Base-by-base conservation (phyloP, 441 rosid genomes). In the Euphorbia celastroides region DNA sequence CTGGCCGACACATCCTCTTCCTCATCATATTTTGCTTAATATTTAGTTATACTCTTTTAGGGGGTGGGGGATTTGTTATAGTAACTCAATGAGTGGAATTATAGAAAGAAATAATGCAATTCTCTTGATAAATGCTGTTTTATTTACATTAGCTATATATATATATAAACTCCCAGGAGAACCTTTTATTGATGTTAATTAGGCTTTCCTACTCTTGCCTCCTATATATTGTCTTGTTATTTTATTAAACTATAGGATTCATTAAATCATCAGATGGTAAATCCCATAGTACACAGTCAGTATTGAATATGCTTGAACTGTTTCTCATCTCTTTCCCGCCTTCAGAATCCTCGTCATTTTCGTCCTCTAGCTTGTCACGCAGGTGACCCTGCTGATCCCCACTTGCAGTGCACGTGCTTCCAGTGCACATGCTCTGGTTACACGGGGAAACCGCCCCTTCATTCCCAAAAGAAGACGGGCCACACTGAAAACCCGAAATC, bases 1-100 rank as follows among this genome's bases (percentile, higher is more conserved):
- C 84, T 94, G 76, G 97, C 99, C 0, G 99, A 94, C 77, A 92
- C 98, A 26, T 87, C 96, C 19, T 92, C 99, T 0, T 92, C 99
- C 0, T 90, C 99, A 0, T 94, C 99, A 5, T 94, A 92, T 75
- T 94, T 92, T 55, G 97, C 99, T 77, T 94, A 89, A 94, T 65
- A 94, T 65, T 52, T 46, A 73, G 36, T 19, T 20, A 60, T 31
- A 27, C 60, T 27, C 44, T 67, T 30, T 20, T 65, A 34, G 66
- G 42, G 23, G n/a, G 62, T 69, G n/a, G n/a, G 34, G 34, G 67
- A 11, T 32, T 54, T 67, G 25, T 52, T 42, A 50, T 44, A 73
- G 78, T 64, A 71, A 67, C 60, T 63, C 50, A 56, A 61, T 59
- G 62, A 59, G 59, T 52, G 79, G 50, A 63, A 73, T 60, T 48